Percentiles rank a stretch among this genome's conserved stretches.
Evolutionary conservation across 257 asterid genomes (phyloP).

Genomic region (Linderniella brevidens): DNA sequence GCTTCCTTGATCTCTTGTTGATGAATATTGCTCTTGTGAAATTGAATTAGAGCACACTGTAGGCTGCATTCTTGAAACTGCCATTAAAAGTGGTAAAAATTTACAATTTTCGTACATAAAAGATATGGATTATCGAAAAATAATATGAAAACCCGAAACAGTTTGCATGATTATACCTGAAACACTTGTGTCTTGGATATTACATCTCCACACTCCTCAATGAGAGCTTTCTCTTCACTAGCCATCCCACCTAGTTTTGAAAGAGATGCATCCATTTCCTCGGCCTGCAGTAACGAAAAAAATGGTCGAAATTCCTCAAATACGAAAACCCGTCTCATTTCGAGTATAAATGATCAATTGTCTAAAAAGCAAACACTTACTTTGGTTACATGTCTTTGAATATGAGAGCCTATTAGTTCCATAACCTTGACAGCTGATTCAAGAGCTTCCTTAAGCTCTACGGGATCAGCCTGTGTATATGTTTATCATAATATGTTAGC

Average conservation of each 20-base stretch:
- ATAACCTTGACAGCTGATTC: constrained; percentile 33
- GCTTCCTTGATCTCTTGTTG: no score
- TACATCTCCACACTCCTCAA: constrained; percentile 59
- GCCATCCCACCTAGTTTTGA: constrained; percentile 50
- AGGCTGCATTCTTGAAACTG: no score
- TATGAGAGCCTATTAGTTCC: constrained; percentile 20
- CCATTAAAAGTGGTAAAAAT: no score
- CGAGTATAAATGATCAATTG: no score
- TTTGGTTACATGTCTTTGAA: constrained; percentile 23
- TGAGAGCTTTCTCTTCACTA: constrained; percentile 41
- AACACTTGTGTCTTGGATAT: constrained; percentile 23
- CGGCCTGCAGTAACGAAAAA: constrained; percentile 34
- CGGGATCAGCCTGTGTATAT: constrained; percentile 19
- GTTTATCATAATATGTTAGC: neutral
- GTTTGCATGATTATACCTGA: constrained; percentile 26
- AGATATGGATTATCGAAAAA: no score
- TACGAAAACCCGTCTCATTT: no score
- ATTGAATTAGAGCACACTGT: no score
- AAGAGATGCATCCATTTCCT: constrained; percentile 36
- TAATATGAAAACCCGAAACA: no score
- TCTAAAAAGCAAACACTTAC: constrained; percentile 14
- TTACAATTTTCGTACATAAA: no score
- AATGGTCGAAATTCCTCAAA: neutral
- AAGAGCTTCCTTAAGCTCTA: constrained; percentile 32
- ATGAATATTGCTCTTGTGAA: no score